Percentiles rank a stretch among this genome's conserved stretches.
These are phyloP conservation scores for Sporothrix mexicana DNA, from an alignment of 2,329 filamentous ascomycete genomes.

Conservation along the genomic window DNA sequence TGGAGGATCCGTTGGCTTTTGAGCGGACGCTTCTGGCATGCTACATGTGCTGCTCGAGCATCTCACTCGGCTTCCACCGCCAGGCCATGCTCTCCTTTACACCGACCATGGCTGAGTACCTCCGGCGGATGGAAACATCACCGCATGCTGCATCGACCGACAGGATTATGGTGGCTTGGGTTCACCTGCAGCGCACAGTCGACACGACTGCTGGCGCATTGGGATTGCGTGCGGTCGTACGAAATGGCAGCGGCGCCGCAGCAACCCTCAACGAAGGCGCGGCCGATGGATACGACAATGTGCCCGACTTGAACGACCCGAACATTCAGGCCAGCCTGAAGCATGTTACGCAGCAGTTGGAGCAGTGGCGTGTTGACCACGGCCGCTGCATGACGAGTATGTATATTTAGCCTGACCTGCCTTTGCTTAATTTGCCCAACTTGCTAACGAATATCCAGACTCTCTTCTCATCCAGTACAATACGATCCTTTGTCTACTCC, in stretches of 20 bases:
- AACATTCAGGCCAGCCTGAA: constrained; percentile 29
- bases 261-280: neutral
- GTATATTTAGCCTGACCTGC: neutral
- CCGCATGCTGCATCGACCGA: constrained; percentile 27
- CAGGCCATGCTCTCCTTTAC: constrained; percentile 31
- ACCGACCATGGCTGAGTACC: constrained; percentile 29
- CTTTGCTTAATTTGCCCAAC: neutral
- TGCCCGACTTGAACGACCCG: constrained; percentile 21
- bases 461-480: constrained; percentile 35
- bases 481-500: constrained; percentile 31
- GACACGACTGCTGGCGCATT: constrained; percentile 20
- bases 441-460: constrained; percentile 22
- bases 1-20: constrained; percentile 21
- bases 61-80: constrained; percentile 33
- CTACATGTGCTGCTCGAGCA: constrained; percentile 32
- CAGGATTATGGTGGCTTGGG: constrained; percentile 30
- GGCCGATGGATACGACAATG: neutral
- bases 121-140: constrained; percentile 30
- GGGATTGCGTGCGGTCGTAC: constrained; percentile 17
- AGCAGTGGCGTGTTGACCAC: constrained; percentile 32
- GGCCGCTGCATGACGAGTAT: constrained; percentile 33
- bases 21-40: constrained; percentile 35
- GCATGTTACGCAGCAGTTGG: constrained; percentile 25
- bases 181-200: constrained; percentile 31
- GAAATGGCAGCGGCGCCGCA: neutral